These are phyloP conservation scores for Zygosaccharomyces sapae DNA, from an alignment of 1,139 yeast species.

Conservation along the genomic window DNA sequence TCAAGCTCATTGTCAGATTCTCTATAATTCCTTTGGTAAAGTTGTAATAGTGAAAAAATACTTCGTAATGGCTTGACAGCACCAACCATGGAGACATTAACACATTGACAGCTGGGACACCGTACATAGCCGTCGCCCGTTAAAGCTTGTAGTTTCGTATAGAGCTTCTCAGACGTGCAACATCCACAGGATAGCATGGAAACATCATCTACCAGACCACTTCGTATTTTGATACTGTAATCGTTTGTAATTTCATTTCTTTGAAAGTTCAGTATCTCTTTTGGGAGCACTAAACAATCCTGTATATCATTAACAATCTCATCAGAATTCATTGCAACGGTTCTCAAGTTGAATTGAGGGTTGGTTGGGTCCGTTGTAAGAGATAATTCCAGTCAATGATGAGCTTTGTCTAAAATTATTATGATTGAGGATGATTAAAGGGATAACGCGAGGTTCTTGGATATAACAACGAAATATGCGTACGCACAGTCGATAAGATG, in stretches of 20 bases:
- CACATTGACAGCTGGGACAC: conserved; percentile 51
- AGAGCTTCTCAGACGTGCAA: conserved; percentile 50
- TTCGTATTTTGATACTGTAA: conserved; percentile 21
- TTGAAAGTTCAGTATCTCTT: conserved; percentile 17
- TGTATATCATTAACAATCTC: conserved; percentile 22
- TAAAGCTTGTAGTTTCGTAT: conserved; percentile 12
- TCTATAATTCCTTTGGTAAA: conserved; percentile 9
- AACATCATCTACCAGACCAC: conserved; percentile 42
- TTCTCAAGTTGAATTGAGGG: neutral
- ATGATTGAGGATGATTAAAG: neutral
- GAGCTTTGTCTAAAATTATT: neutral
- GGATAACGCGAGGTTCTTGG: no score
- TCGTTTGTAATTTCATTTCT: conserved; percentile 11
- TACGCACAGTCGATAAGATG: no score
- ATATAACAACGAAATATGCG: no score
- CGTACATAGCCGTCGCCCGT: conserved; percentile 17
- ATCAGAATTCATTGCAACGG: conserved; percentile 6
- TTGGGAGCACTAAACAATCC: conserved; percentile 29
- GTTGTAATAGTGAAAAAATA: conserved; percentile 40
- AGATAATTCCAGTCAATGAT: neutral
- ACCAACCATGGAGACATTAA: conserved; percentile 40
- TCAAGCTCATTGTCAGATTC: conserved; percentile 8
- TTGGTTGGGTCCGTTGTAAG: neutral
- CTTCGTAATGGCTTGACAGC: conserved; percentile 52
- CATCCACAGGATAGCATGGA: conserved; percentile 69